Evolutionary conservation across 305 asterid species (phyloP), one percentile per base, ranked within the genome.

Genomic region (Solanum hybrid): DNA sequence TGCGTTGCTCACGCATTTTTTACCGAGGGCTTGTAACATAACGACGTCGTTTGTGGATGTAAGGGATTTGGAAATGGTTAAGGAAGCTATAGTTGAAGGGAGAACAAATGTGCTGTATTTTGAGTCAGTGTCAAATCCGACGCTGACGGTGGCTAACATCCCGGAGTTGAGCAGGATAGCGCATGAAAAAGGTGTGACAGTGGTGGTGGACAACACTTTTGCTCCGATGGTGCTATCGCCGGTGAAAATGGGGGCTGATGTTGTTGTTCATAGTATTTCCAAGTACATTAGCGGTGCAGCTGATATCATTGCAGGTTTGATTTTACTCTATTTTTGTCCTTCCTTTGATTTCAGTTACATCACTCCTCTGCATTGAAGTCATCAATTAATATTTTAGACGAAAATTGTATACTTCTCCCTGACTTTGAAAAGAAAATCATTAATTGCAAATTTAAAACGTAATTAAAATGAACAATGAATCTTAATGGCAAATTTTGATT

Each of bases 141-240:
- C 99, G 3, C 91, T 97, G 77, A 91, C 96, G 79, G 98, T 97
- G 46, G 98, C 98, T 24, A 92, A 97, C 91, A 93, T 97, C 81
- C 99, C 99, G 81, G 98, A 94, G 91, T 93, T 97, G 32, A 91
- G 95, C 88, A 92, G 94, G 92, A 94, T 96, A 69, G 99, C 97
- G 86, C 99, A 94, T 90, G 99, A 95, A 27, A 96, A 94, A 90
- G 99, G 97, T 3, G 94, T 94, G 27, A 93, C 88, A 89, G 99
- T 96, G 64, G 98, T 97, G 26, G 99, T 96, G 66, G 99, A 97
- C 86, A 96, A 96, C 84, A 97, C 99, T 10, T 97, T 97, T 40
- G 93, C 99, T 11, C 99, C 99, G 90, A 95, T 96, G 99, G 96
- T 96, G 35, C 16, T 96, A 42, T 96, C 99, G 71, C 99, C 99